Evolutionary conservation across 2,329 filamentous ascomycete species (phyloP), one percentile per base, ranked within the genome.

Genomic region (Hyphodiscus sp.): DNA sequence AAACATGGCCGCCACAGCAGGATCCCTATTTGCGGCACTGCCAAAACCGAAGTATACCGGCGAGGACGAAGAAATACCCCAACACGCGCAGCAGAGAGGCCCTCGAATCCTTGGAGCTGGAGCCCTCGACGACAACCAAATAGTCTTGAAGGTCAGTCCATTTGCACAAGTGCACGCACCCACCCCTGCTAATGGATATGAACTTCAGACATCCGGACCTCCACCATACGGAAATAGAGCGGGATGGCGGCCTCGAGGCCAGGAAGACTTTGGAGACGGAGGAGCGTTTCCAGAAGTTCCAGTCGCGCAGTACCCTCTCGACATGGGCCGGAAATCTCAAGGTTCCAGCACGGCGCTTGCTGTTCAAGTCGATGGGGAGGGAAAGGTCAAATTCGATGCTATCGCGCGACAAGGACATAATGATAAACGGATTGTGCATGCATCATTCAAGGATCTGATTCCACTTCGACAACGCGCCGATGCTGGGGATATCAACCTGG

Each of bases 401-500:
- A 95, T 99, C 66, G 92, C 92, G 49, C 81, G 86, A 64, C 87
- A 92, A 67, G 94, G 94, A 15, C 94, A 99, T 69, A 79, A 79
- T 67, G 89, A 91, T 19, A 83, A 82, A 56, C 81, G 91, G 48
- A 88, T 96, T 59, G 85, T 99, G 11, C 94, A 99, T 70, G 86
- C 94, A 19, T 95, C 89, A 9, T 99, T 99, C 76, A 96, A 96
- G 69, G 94, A 97, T 65, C 75, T 99, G 49, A 99, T 99, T 58
- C 94, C 94, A 7, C 78, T 99, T 56, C 83, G 94, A 56, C 91
- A 97, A 71, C 86, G 90, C 60, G 94, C 94, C 58, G 88, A 97
- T 71, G 89, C 90, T 38, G 94, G 94, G 55, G 91, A 97, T 67
- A 83, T 99, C 61, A 89, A 91, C 52, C 75, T 99, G 45, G 87